phyloP scores from a whole-genome alignment of 192 early-diverging fungal species.

The Gamsiella multidivaricata region DNA sequence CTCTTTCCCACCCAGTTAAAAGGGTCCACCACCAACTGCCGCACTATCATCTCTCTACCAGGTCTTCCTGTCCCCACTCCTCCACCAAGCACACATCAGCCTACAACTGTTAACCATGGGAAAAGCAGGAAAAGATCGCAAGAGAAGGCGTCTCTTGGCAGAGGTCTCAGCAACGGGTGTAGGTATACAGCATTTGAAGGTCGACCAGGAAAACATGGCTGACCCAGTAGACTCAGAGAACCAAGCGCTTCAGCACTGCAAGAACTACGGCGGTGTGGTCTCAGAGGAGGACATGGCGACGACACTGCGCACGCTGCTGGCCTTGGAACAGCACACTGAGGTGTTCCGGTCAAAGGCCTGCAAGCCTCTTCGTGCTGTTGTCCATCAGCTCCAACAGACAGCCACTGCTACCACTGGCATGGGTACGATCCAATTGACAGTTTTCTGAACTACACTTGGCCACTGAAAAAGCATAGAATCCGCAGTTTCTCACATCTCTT shows the following conservation, averaged over 20 bases:
- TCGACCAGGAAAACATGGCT: conserved; percentile 34
- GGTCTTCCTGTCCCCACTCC: background rate
- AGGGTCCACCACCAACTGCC: background rate
- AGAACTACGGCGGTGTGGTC: conserved; percentile 34
- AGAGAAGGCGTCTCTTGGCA: conserved; percentile 64
- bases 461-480: background rate
- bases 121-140: conserved; percentile 66
- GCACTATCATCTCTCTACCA: background rate
- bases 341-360: conserved; percentile 61
- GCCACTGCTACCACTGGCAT: conserved; percentile 58
- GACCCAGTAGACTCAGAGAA: background rate
- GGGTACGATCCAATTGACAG: conserved; percentile 11
- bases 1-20: conserved; percentile 5
- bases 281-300: conserved; percentile 58
- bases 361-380: conserved; percentile 62
- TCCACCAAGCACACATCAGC: background rate
- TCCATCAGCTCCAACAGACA: conserved; percentile 59
- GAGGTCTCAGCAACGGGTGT: conserved; percentile 24
- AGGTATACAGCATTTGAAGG: conserved; percentile 4
- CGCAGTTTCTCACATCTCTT: background rate
- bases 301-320: conserved; percentile 58
- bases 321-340: conserved; percentile 58
- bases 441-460: background rate
- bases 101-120: conserved; percentile 56
- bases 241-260: too few relatives aligned